Conservation (phyloP, 176 grass and related monocot genomes). For the Pontederia crassipes region DNA sequence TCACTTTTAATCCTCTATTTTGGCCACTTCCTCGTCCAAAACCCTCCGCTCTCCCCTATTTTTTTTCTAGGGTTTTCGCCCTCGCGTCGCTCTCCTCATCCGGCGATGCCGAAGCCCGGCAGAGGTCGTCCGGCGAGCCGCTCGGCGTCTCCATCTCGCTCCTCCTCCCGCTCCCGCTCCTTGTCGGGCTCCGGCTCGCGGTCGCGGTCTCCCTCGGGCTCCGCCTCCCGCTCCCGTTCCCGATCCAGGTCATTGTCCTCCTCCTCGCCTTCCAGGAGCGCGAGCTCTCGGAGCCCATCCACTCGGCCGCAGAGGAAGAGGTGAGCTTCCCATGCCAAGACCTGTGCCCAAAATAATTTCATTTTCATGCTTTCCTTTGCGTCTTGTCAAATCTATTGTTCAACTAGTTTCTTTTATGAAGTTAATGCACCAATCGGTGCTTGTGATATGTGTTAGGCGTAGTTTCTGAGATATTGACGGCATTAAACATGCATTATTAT, state of each 20-base stretch:
- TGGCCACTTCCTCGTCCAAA: neutral
- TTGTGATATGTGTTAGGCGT: no score
- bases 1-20: neutral
- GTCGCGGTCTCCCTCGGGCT: constrained; percentile 45
- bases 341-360: neutral
- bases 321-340: constrained; percentile 15
- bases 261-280: constrained; percentile 46
- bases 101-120: constrained; percentile 69
- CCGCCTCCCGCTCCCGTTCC: constrained; percentile 49
- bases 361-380: neutral
- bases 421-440: no score
- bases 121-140: constrained; percentile 40
- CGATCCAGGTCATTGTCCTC: constrained; percentile 42
- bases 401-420: no score
- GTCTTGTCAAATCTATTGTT: neutral
- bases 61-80: neutral
- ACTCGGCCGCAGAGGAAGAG: constrained; percentile 56
- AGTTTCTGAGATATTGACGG: no score
- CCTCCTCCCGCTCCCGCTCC: constrained; percentile 47
- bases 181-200: constrained; percentile 51
- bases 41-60: neutral
- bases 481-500: no score
- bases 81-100: constrained; percentile 14
- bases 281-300: constrained; percentile 63
- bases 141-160: constrained; percentile 22